Evolutionary conservation across 2,329 filamentous ascomycete species (phyloP), one percentile per base, ranked within the genome.

Genomic region (Sphaerulina vaccinii): DNA sequence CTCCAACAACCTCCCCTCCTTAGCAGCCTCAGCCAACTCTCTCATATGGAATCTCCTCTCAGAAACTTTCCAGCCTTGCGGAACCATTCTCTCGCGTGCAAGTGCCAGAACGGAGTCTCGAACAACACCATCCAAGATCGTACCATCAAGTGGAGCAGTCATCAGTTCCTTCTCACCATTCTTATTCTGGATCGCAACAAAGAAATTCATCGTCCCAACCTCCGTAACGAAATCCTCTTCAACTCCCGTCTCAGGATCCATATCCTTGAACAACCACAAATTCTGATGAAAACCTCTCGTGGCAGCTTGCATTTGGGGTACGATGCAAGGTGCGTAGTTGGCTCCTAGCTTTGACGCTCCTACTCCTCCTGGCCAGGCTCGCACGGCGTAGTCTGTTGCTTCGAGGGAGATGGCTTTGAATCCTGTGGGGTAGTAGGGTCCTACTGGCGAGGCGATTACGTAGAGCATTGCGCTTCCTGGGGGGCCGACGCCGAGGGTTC

Each of bases 181-280:
- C 79, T 88, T 88, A 77, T 95, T 84, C 75, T 84, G 84, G 63
- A 97, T 74, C 36, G 87, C 91, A 24, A 87, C 86, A 67, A 97
- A 99, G 70, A 99, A 84, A 75, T 99, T 99, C 93, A 99, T 99
- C 52, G 93, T 97, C 66, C 93, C 93, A 51, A 96, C 93, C 74
- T 99, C 93, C 40, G 93, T 99, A 52, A 97, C 86, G 67, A 86
- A 96, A 71, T 97, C 90, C 72, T 97, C 90, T 42, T 62, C 58
- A 40, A 62, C 54, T 9, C 68, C 68, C 4, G 62, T 64, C 39
- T 58, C 59, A 6, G 60, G 57, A 44, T 66, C 66, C 5, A 63
- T 42, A 67, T 95, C 86, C 37, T 91, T 91, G 68, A 97, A 99
- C 24, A 99, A 77, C 93, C 93, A 99, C 48, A 99, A 80, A 74